Evolutionary conservation across 371 early-diverging fungal species (phyloP).

Genomic region (Haplosporangium sp.): DNA sequence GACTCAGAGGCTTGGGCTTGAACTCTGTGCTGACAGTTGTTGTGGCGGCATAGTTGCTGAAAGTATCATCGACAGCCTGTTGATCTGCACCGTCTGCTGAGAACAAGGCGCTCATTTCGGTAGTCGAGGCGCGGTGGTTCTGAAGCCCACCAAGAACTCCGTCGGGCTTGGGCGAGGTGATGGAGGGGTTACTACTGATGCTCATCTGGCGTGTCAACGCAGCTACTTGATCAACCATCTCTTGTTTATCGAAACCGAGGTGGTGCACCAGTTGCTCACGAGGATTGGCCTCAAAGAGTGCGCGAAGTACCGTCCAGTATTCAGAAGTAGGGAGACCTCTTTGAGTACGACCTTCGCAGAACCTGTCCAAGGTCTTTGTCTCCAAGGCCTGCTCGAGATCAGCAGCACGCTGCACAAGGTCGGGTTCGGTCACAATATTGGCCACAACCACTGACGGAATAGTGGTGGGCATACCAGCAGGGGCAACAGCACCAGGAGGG

Average conservation of each 20-base stretch:
- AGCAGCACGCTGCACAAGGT: constrained; percentile 69
- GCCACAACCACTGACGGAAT: constrained; percentile 57
- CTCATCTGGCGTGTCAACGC: constrained; percentile 55
- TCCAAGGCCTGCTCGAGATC: constrained; percentile 73
- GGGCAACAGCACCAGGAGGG: constrained; percentile 62
- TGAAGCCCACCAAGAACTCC: constrained; percentile 16
- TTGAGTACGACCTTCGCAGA: constrained; percentile 65
- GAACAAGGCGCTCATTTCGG: constrained; percentile 36
- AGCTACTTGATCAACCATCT: constrained; percentile 64
- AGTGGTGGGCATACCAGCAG: constrained; percentile 57
- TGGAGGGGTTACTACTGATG: constrained; percentile 20
- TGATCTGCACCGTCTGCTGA: constrained; percentile 19
- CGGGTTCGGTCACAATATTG: constrained; percentile 72
- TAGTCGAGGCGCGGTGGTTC: constrained; percentile 27
- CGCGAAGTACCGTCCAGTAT: constrained; percentile 87
- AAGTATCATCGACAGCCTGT: constrained; percentile 32
- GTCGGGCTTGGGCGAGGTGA: constrained; percentile 37
- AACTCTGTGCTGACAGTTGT: constrained; percentile 22
- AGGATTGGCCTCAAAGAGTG: constrained; percentile 82
- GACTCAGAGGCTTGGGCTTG: constrained; percentile 50
- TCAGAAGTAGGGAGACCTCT: constrained; percentile 57
- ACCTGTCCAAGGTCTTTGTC: constrained; percentile 64
- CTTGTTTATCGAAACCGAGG: constrained; percentile 85
- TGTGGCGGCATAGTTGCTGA: constrained; percentile 24
- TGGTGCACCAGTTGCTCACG: constrained; percentile 86